phyloP scores from a whole-genome alignment of 345 rosid genomes.

The Trapa incisa region DNA sequence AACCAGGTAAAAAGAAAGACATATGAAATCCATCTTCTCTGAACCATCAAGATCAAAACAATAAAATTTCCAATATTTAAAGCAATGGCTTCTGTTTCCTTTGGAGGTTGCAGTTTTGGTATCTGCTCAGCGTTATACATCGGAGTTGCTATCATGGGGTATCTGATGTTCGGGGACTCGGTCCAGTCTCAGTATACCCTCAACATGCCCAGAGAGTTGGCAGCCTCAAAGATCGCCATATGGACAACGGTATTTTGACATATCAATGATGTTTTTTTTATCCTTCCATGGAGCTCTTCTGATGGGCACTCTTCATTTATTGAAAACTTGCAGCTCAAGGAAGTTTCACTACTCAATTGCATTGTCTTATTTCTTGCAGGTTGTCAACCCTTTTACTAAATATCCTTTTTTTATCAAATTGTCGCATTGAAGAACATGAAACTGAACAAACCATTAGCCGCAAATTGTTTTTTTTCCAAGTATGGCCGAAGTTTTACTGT shows the following conservation, averaged over 20 bases:
- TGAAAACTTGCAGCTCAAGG: background rate
- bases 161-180: conserved; percentile 73
- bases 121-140: conserved; percentile 65
- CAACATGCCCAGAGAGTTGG: conserved; percentile 68
- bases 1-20: conserved; percentile 33
- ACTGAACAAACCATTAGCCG: background rate
- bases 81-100: background rate
- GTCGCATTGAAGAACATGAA: background rate
- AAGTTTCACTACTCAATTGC: background rate
- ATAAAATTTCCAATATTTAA: background rate
- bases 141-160: conserved; percentile 80
- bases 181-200: conserved; percentile 76
- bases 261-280: too few relatives aligned
- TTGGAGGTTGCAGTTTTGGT: conserved; percentile 36
- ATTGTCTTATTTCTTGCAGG: conserved; percentile 32
- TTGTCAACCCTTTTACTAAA: conserved; percentile 89
- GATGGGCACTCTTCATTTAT: background rate
- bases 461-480: background rate
- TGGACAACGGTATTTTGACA: conserved; percentile 62
- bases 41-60: background rate
- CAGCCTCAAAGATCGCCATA: conserved; percentile 80
- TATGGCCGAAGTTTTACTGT: background rate
- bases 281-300: background rate
- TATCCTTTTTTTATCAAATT: conserved; percentile 30
- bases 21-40: background rate